These are phyloP conservation scores for Hypoxylon cercidicola DNA, from an alignment of 495 filamentous ascomycete genomes.

Conservation along the genomic window DNA sequence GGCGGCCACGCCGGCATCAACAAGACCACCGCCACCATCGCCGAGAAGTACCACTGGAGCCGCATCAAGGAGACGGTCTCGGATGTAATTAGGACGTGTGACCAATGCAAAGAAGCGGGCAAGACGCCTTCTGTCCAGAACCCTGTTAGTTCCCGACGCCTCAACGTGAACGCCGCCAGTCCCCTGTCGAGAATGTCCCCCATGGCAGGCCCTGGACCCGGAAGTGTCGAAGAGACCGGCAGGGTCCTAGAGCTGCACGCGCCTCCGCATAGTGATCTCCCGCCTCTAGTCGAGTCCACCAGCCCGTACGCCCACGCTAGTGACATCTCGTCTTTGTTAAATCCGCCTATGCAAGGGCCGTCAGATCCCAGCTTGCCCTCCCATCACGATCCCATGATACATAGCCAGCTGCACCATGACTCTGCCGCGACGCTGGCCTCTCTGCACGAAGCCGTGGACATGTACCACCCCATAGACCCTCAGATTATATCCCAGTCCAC, in stretches of 20 bases:
- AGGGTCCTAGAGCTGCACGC: constrained; percentile 46
- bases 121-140: constrained; percentile 58
- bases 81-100: constrained; percentile 90
- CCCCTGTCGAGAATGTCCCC: constrained; percentile 35
- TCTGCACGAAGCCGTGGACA: constrained; percentile 37
- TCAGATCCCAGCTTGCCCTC: constrained; percentile 44
- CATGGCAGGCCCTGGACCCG: constrained; percentile 29
- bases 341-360: constrained; percentile 40
- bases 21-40: constrained; percentile 94
- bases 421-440: constrained; percentile 42
- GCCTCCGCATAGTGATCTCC: constrained; percentile 24
- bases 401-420: constrained; percentile 44
- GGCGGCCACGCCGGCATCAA: constrained; percentile 92
- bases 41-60: constrained; percentile 97
- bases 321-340: constrained; percentile 49
- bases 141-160: constrained; percentile 20
- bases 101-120: constrained; percentile 84
- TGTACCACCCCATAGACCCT: constrained; percentile 62
- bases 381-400: constrained; percentile 40
- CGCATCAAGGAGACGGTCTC: constrained; percentile 98
- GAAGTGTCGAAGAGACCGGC: constrained; percentile 28
- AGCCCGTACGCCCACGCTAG: constrained; percentile 50
- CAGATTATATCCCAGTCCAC: constrained; percentile 58
- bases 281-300: constrained; percentile 41
- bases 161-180: constrained; percentile 36